Evolutionary conservation across 176 grass and related monocot species (phyloP).

Genomic region (Triticum monococcum): DNA sequence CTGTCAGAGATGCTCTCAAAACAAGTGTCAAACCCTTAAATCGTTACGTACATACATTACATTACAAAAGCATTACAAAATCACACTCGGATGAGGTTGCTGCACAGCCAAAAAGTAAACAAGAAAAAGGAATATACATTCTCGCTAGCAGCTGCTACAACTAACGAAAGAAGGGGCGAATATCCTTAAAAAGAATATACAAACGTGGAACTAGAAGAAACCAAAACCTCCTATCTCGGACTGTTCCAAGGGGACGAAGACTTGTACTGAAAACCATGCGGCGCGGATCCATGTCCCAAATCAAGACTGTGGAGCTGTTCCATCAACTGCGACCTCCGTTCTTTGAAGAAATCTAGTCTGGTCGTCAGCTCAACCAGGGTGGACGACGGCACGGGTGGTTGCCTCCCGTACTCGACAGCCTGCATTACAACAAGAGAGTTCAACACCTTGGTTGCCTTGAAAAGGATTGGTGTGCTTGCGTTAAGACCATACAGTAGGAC

Average conservation of each 20-base stretch:
- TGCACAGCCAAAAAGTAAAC: background rate
- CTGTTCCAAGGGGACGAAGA: conserved; percentile 80
- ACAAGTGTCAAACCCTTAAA: background rate
- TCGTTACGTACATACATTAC: conserved; percentile 29
- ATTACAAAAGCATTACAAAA: conserved; percentile 40
- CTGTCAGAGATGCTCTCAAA: background rate
- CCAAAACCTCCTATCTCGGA: conserved; percentile 50
- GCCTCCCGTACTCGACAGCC: conserved; percentile 53
- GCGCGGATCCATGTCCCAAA: conserved; percentile 67
- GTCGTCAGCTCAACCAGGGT: conserved; percentile 88
- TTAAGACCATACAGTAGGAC: background rate
- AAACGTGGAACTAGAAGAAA: background rate
- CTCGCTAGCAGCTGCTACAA: conserved; percentile 39
- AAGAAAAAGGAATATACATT: conserved; percentile 49
- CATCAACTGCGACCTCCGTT: conserved; percentile 90
- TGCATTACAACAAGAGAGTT: conserved; percentile 12
- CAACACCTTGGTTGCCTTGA: background rate
- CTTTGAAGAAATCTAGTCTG: conserved; percentile 98
- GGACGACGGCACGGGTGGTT: conserved; percentile 67
- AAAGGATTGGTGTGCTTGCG: background rate
- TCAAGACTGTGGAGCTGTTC: conserved; percentile 95
- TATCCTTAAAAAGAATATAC: conserved; percentile 54
- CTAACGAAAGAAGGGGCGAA: background rate
- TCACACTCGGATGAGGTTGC: background rate
- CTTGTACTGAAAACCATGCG: conserved; percentile 68